Evolutionary conservation across 2,329 filamentous ascomycete species (phyloP), one percentile per base, ranked within the genome.

Genomic region (Eutypa lata): DNA sequence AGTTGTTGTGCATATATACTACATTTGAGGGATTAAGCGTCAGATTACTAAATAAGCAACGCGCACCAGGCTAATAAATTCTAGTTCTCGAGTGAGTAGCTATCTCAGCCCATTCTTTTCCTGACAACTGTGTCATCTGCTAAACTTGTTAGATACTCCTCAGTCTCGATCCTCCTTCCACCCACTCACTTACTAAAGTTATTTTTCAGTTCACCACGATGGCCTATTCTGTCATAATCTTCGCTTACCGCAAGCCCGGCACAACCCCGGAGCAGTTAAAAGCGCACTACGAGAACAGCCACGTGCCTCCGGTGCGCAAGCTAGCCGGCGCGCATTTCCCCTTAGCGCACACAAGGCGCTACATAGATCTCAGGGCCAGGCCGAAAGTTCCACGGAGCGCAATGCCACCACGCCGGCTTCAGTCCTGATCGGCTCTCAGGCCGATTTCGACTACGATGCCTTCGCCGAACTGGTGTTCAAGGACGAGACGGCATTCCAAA

Each of bases 381-480:
- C 49, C 33, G 48, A 53, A 24, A 51, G 47, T 18, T 45, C 45
- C 28, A 59, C 57, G 2, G 54, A 48, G 7, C 53, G 57, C 33
- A 56, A 60, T 19, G 42, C 55, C 4, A 45, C 22, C 28, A 56
- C 35, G 5, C 58, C 58, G 3, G 60, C 60, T 7, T 59, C 57
- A 16, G 54, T 62, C 2, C 40, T 63, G 3, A 47, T 57, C 33
- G 59, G 59, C 21, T 54, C n/a, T 5, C 59, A 62, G 48, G 51
- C 50, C 7, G 59, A 62, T 31, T 59, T 61, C 31, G 61, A 64
- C 26, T 61, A 60, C 50, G 61, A 62, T 49, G 52, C 49, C 5
- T 47, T 58, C 3, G 50, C 52, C 18, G 55, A 62, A 48, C 46
- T 62, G 35, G 55, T 21, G 3, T 62, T 62, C 43, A 42, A 51